Evolutionary conservation across 352 stramenopile genomes (phyloP).

Genomic region (Peronosclerospora sorghi): DNA sequence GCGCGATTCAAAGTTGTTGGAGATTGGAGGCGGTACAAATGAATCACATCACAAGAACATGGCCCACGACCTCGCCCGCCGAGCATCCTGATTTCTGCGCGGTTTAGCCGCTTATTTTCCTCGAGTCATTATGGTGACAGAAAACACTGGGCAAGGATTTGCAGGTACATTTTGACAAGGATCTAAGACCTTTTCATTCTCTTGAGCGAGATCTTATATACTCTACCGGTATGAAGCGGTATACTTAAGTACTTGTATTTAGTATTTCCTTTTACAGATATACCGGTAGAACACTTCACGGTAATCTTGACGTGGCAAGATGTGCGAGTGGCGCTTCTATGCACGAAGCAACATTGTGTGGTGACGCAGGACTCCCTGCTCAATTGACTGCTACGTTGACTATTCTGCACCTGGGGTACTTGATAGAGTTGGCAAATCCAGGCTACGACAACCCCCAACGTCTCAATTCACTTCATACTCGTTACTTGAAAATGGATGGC

Average conservation of each 20-base stretch:
- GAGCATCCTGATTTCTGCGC: slow-evolving; percentile 12
- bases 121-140: too few species aligned
- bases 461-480: too few species aligned
- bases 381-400: background rate
- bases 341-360: slow-evolving; percentile 1
- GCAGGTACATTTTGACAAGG: too few species aligned
- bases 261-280: too few species aligned
- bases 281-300: too few species aligned
- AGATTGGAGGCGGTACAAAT: slow-evolving; percentile 98
- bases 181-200: too few species aligned
- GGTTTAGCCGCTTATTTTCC: too few species aligned
- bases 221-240: too few species aligned
- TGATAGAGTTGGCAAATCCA: background rate
- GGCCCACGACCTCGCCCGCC: slow-evolving; percentile 62
- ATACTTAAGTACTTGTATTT: too few species aligned
- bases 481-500: slow-evolving; percentile 26
- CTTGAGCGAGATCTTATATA: too few species aligned
- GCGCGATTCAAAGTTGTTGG: slow-evolving; percentile 98
- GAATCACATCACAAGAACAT: slow-evolving; percentile 99
- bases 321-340: slow-evolving; percentile 25
- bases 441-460: background rate
- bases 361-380: background rate
- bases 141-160: too few species aligned
- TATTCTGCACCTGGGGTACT: slow-evolving; percentile 1
- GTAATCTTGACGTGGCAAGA: slow-evolving; percentile 28